Evolutionary conservation across 805 yeast species (phyloP).

Genomic region (Lachancea lanzarotensis): DNA sequence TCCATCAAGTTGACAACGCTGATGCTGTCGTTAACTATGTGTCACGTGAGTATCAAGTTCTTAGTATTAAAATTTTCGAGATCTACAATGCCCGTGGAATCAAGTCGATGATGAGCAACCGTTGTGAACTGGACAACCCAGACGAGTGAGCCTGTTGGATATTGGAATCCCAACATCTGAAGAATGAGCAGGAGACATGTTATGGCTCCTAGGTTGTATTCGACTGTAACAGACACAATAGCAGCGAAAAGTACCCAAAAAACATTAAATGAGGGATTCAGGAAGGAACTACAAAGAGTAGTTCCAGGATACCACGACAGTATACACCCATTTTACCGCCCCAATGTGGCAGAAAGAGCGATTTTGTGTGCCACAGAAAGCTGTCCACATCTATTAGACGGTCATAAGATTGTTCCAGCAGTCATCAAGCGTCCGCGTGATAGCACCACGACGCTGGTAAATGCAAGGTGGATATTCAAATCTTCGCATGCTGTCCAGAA

Average conservation of each 20-base stretch:
- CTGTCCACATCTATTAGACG: slow-evolving; percentile 17
- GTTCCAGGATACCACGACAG: slow-evolving; percentile 18
- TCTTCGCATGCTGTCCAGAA: slow-evolving; percentile 14
- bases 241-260: slow-evolving; percentile 1
- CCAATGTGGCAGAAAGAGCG: slow-evolving; percentile 20
- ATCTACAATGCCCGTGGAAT: background rate
- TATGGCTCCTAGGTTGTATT: background rate
- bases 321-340: slow-evolving; percentile 26
- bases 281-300: background rate
- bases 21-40: background rate
- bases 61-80: background rate
- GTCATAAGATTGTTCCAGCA: slow-evolving; percentile 16
- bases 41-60: background rate
- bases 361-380: slow-evolving; percentile 18
- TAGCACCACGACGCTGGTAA: slow-evolving; percentile 5
- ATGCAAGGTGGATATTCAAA: slow-evolving; percentile 13
- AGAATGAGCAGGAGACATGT: background rate
- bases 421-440: slow-evolving; percentile 9
- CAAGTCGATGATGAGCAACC: background rate
- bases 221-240: background rate
- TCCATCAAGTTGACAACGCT: background rate
- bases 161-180: background rate
- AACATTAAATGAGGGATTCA: background rate
- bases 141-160: no score
- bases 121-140: background rate